Evolutionary conservation across 108 stramenopile genomes (phyloP).

Genomic region (Pseudonitzschia multistriata): DNA sequence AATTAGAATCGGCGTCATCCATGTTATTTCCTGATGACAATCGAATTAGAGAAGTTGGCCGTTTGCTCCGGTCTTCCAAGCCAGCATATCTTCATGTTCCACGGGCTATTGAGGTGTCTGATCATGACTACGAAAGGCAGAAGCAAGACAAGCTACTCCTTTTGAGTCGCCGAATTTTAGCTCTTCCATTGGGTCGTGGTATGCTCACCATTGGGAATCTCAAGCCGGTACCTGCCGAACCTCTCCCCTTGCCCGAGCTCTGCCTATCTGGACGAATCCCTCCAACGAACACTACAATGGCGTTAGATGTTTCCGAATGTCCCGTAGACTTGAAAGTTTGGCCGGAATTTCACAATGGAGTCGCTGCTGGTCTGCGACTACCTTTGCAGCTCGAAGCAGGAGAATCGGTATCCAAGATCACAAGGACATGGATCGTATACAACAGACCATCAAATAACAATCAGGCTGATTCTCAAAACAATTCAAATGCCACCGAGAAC

Average conservation of each 20-base stretch:
- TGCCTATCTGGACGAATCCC: slow-evolving; percentile 89
- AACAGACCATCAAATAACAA: slow-evolving; percentile 60
- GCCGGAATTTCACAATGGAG: slow-evolving; percentile 99
- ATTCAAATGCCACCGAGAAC: not conserved
- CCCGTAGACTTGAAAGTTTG: slow-evolving; percentile 81
- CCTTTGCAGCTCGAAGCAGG: slow-evolving; percentile 35
- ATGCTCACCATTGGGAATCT: slow-evolving; percentile 96
- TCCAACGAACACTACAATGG: slow-evolving; percentile 84
- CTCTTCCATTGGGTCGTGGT: slow-evolving; percentile 89
- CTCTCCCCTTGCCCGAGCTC: slow-evolving; percentile 84
- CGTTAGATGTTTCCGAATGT: slow-evolving; percentile 68
- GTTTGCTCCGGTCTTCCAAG: slow-evolving; percentile 86
- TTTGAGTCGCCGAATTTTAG: slow-evolving; percentile 81
- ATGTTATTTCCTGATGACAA: slow-evolving; percentile 91
- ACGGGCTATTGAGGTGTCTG: slow-evolving; percentile 80
- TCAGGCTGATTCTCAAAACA: slow-evolving; percentile 30
- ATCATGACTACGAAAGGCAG: slow-evolving; percentile 85
- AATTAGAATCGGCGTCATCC: slow-evolving; percentile 69
- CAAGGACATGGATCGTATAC: slow-evolving; percentile 96
- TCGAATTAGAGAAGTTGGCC: slow-evolving; percentile 84
- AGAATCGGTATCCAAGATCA: slow-evolving; percentile 49
- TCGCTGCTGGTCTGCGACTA: slow-evolving; percentile 91
- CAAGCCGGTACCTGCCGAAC: slow-evolving; percentile 74
- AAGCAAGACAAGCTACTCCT: slow-evolving; percentile 87
- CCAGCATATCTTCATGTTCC: slow-evolving; percentile 78